phyloP scores from a whole-genome alignment of 2,329 filamentous ascomycete species.

The Ceratocystis diversiconidia region DNA sequence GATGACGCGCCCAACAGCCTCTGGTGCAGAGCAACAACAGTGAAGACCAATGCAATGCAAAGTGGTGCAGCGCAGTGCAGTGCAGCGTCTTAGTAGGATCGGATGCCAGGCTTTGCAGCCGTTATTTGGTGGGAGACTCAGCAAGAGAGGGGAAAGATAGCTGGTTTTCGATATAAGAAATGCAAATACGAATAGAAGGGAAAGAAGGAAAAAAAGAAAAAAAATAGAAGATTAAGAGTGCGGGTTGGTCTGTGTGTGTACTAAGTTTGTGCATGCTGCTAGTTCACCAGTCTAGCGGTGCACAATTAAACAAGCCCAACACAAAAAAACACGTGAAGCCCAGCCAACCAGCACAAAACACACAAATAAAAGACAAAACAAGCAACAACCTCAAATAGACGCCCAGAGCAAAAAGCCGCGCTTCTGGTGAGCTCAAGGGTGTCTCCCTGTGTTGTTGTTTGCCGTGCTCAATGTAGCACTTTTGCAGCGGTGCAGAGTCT shows the following conservation, averaged over 20 bases:
- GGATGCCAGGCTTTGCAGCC: not conserved
- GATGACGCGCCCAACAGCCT: conserved; percentile 3
- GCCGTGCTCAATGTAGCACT: not conserved
- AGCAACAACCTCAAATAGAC: not conserved
- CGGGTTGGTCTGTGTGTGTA: not conserved
- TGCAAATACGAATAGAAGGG: not conserved
- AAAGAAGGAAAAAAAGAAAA: not conserved
- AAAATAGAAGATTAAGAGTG: not conserved
- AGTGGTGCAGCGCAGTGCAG: not conserved
- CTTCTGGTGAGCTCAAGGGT: not conserved
- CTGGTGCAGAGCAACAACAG: not conserved
- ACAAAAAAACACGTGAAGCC: not conserved
- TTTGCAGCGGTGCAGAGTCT: not conserved
- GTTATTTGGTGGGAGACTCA: not conserved
- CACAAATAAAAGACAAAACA: not conserved
- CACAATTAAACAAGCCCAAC: too few species aligned
- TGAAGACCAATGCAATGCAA: not conserved
- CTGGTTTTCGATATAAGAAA: not conserved
- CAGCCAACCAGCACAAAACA: not conserved
- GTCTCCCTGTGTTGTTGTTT: not conserved
- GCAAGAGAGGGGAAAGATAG: not conserved
- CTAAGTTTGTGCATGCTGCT: not conserved
- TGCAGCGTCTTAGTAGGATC: not conserved
- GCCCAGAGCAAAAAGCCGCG: not conserved
- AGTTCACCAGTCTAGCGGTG: too few species aligned